Conservation (phyloP, 345 rosid species). For the Xanthoceras sorbifolium region DNA sequence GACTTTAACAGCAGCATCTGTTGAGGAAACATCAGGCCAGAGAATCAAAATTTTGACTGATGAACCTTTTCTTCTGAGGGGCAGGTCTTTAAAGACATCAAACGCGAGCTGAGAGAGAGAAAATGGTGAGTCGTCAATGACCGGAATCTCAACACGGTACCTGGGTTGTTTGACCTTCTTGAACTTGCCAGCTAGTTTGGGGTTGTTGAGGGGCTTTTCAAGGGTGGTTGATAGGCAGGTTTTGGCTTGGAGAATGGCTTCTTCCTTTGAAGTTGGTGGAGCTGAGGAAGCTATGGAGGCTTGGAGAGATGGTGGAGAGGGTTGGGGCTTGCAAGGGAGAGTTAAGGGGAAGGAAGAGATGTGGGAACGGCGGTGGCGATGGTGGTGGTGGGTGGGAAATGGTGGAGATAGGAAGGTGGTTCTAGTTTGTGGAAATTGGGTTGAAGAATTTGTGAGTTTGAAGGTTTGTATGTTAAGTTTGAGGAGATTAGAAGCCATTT, state of each 20-base stretch:
- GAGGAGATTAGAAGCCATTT: slow-evolving; percentile 45
- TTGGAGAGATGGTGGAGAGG: slow-evolving; percentile 30
- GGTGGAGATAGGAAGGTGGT: slow-evolving; percentile 7
- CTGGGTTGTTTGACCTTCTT: slow-evolving; percentile 77
- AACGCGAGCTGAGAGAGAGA: slow-evolving; percentile 59
- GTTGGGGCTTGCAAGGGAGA: slow-evolving; percentile 26
- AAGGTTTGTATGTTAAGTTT: slow-evolving; percentile 33
- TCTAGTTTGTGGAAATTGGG: slow-evolving; percentile 14
- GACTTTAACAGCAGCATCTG: slow-evolving; percentile 39
- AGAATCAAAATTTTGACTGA: slow-evolving; percentile 48
- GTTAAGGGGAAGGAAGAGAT: slow-evolving; percentile 14
- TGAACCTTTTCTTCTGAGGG: slow-evolving; percentile 61
- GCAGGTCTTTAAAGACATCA: slow-evolving; percentile 53
- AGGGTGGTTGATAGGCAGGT: slow-evolving; percentile 70
- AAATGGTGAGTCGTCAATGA: slow-evolving; percentile 62
- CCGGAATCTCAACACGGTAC: slow-evolving; percentile 74
- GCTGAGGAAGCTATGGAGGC: slow-evolving; percentile 49
- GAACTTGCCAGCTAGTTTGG: slow-evolving; percentile 64
- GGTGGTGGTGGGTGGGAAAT: slow-evolving; percentile 13
- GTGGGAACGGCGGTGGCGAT: slow-evolving; percentile 5
- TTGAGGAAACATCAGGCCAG: slow-evolving; percentile 49
- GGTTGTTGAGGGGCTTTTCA: slow-evolving; percentile 75
- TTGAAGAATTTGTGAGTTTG: slow-evolving; percentile 15
- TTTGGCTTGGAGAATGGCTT: slow-evolving; percentile 79
- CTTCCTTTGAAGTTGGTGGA: slow-evolving; percentile 73